Conservation (phyloP, 805 yeast species). For the Yamadazyma insecticola region DNA sequence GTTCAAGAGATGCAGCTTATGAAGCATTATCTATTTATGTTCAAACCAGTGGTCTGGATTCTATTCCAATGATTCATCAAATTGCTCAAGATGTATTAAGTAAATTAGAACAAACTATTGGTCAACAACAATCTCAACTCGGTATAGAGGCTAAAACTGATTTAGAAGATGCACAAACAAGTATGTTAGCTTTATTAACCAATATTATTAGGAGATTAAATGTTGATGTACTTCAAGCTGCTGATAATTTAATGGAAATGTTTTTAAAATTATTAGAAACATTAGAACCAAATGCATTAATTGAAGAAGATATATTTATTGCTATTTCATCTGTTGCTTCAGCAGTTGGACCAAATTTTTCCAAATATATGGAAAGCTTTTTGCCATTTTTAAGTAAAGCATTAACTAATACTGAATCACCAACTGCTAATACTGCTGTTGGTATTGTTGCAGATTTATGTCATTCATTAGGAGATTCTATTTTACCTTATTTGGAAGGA, state of each 20-base stretch:
- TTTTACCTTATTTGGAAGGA: constrained; percentile 71
- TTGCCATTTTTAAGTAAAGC: constrained; percentile 80
- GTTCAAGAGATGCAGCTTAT: constrained; percentile 92
- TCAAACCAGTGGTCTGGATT: constrained; percentile 65
- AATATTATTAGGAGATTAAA: constrained; percentile 81
- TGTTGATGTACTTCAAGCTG: constrained; percentile 54
- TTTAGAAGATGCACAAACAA: constrained; percentile 85
- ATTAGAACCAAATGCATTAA: constrained; percentile 60
- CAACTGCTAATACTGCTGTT: constrained; percentile 83
- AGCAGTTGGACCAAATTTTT: constrained; percentile 67
- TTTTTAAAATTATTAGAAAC: constrained; percentile 62
- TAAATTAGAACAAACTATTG: constrained; percentile 68
- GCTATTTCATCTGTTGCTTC: constrained; percentile 88
- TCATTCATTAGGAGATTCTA: constrained; percentile 73
- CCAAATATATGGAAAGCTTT: constrained; percentile 74
- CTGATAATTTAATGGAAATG: constrained; percentile 82
- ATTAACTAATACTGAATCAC: constrained; percentile 74
- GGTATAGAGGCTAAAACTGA: constrained; percentile 61
- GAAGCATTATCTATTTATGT: constrained; percentile 87
- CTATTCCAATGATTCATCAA: constrained; percentile 60
- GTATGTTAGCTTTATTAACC: constrained; percentile 72
- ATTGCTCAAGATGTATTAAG: constrained; percentile 71
- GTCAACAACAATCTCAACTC: constrained; percentile 47
- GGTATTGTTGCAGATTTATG: constrained; percentile 94
- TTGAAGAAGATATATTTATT: constrained; percentile 92